Evolutionary conservation across 768 basidiomycete genomes (phyloP).

Genomic region (Neoboletus brunneissimus): DNA sequence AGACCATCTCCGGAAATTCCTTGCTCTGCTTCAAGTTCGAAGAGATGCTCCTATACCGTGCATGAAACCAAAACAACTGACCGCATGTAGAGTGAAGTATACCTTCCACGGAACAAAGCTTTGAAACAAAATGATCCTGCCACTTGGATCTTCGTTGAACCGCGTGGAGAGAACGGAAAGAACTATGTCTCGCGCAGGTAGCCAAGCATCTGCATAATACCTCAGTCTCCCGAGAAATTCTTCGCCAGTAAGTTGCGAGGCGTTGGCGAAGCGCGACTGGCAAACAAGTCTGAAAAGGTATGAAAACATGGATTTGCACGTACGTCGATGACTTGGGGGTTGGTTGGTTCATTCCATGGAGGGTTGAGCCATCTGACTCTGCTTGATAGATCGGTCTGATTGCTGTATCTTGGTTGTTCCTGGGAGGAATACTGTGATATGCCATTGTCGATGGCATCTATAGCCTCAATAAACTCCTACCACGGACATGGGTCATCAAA

Average conservation of each 20-base stretch:
- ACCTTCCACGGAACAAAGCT: slow-evolving; percentile 89
- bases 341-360: slow-evolving; percentile 82
- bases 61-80: slow-evolving; percentile 11
- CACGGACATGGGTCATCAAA: slow-evolving; percentile 3
- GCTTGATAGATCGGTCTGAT: slow-evolving; percentile 78
- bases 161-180: slow-evolving; percentile 56
- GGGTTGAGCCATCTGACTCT: slow-evolving; percentile 87
- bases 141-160: slow-evolving; percentile 58
- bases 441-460: slow-evolving; percentile 96
- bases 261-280: slow-evolving; percentile 71
- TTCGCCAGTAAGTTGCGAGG: slow-evolving; percentile 76
- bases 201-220: slow-evolving; percentile 87
- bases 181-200: slow-evolving; percentile 86
- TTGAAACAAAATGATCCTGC: slow-evolving; percentile 78
- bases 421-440: slow-evolving; percentile 75
- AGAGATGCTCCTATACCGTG: slow-evolving; percentile 74
- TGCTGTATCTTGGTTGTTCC: slow-evolving; percentile 67
- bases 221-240: slow-evolving; percentile 80
- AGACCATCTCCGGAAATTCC: slow-evolving; percentile 43
- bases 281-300: slow-evolving; percentile 8
- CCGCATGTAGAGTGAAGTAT: slow-evolving; percentile 7
- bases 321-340: slow-evolving; percentile 71
- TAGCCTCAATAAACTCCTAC: slow-evolving; percentile 90
- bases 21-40: slow-evolving; percentile 72
- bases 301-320: slow-evolving; percentile 25